phyloP scores from a whole-genome alignment of 305 asterid species.

The Solanum aculeatissimum region DNA sequence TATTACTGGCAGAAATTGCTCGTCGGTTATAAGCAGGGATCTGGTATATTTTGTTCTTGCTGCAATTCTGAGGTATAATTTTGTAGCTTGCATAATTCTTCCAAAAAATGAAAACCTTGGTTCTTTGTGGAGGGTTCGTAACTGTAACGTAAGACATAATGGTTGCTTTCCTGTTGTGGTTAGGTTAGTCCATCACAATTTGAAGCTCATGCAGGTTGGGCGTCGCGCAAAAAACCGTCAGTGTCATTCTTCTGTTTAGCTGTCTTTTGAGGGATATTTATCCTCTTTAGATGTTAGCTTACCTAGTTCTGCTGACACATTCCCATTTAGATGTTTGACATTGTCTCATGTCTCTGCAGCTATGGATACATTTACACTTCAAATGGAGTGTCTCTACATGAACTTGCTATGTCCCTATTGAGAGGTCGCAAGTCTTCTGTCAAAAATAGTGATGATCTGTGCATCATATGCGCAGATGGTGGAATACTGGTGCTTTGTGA shows the following conservation, averaged over 20 bases:
- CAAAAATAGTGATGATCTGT: slow-evolving; percentile 77
- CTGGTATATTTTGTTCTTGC: slow-evolving; percentile 83
- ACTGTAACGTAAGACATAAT: not conserved
- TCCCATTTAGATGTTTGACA: slow-evolving; percentile 6
- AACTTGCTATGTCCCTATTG: slow-evolving; percentile 65
- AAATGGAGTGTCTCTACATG: slow-evolving; percentile 96
- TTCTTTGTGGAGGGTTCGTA: not conserved
- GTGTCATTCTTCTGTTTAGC: slow-evolving; percentile 25
- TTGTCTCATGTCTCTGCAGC: slow-evolving; percentile 35
- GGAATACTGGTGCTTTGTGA: slow-evolving; percentile 95
- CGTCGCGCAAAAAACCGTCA: slow-evolving; percentile 93
- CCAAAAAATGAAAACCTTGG: not conserved
- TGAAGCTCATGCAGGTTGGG: slow-evolving; percentile 99
- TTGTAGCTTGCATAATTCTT: slow-evolving; percentile 3
- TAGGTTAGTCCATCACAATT: slow-evolving; percentile 96
- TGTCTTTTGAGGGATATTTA: not conserved
- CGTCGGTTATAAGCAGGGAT: slow-evolving; percentile 79
- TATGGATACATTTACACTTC: slow-evolving; percentile 91
- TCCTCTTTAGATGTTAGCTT: not conserved
- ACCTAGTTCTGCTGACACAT: not conserved
- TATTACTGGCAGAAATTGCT: slow-evolving; percentile 57
- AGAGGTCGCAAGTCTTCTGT: slow-evolving; percentile 64
- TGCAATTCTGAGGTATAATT: slow-evolving; percentile 71
- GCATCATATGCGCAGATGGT: slow-evolving; percentile 98
- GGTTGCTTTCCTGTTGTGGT: slow-evolving; percentile 8